Conservation (phyloP, 352 stramenopile species). For the Phytopythium helicoides region DNA sequence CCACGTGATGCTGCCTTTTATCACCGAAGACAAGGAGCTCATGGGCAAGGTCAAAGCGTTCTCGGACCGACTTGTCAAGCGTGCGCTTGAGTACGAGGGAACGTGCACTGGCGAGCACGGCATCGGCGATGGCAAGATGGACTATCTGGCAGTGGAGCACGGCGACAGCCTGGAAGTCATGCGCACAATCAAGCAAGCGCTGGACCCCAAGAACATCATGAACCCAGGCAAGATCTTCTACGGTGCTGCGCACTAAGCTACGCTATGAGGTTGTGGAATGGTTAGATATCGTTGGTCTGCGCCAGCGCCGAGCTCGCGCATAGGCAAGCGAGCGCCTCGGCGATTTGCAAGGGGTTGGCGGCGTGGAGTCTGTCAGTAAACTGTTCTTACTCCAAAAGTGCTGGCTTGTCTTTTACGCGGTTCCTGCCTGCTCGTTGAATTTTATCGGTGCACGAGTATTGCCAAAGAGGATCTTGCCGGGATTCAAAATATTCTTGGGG, state of each 20-base stretch:
- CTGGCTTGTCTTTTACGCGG: no score
- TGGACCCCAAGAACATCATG: slow-evolving; percentile 96
- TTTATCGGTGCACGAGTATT: no score
- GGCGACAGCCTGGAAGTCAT: slow-evolving; percentile 92
- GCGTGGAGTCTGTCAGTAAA: neutral
- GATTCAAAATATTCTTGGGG: slow-evolving; percentile 96
- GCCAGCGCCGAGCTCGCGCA: neutral
- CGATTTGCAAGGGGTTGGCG: neutral
- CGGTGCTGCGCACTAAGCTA: slow-evolving; percentile 22
- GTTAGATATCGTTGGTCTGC: no score
- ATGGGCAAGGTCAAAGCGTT: slow-evolving; percentile 88
- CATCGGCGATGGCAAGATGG: slow-evolving; percentile 94
- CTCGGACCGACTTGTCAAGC: slow-evolving; percentile 77
- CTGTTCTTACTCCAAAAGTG: no score
- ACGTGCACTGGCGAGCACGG: slow-evolving; percentile 99
- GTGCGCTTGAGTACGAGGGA: slow-evolving; percentile 89
- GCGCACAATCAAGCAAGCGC: slow-evolving; percentile 91
- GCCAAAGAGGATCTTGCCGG: slow-evolving; percentile 94
- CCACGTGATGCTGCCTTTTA: slow-evolving; percentile 95
- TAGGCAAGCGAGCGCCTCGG: neutral
- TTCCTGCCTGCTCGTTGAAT: no score
- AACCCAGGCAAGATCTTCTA: slow-evolving; percentile 98
- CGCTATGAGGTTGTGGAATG: no score
- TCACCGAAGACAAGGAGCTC: slow-evolving; percentile 80
- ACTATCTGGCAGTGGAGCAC: slow-evolving; percentile 91